Base-by-base conservation (phyloP, 495 filamentous ascomycete genomes). In the Entonaema liquescens region DNA sequence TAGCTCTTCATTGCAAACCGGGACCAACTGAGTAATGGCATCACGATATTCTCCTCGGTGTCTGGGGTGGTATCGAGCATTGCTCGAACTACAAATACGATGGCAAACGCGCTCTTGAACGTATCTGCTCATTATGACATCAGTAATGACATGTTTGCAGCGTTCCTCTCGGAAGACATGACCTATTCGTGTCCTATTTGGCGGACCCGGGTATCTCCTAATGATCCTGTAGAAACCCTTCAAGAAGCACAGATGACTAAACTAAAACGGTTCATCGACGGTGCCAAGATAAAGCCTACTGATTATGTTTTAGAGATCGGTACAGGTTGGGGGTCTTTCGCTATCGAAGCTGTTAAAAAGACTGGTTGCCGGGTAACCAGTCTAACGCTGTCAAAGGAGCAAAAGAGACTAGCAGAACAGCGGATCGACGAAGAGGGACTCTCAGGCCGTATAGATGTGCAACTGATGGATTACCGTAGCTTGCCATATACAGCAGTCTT, bases 161-260 rank as follows among this genome's bases (percentile, higher is more conserved):
- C 89, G 2, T 92, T 92, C 60, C 81, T 93, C 25, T 92, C 90
- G 0, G 78, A 83, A 3, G 91, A 92, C 67, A 91, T 93, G 89
- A 92, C 90, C 11, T 93, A 92, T 71, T 91, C 89, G 2, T 92
- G 90, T 68, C 88, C 89, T 0, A 90, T 92, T 55, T 92, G 90
- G 89, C 71, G 66, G 74, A 80, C 49, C 38, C 57, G 77, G 57
- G 59, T 3, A 12, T 40, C 62, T 47, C 77, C 11, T 64, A 73
- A 50, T 67, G 74, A 52, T 15, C 60, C 68, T 2, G 76, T 82
- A 47, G 88, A 92, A 67, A 82, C 80, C 7, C 80, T 92, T 0
- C 82, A 90, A 71, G 77, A 81, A n/a, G 90, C 91, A 5, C 90
- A 92, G 74, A 82, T 85, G 70, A 83, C 83, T 0, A 93, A 93